Conservation (phyloP, 164 flowering plant genomes). For the Piper longum region DNA sequence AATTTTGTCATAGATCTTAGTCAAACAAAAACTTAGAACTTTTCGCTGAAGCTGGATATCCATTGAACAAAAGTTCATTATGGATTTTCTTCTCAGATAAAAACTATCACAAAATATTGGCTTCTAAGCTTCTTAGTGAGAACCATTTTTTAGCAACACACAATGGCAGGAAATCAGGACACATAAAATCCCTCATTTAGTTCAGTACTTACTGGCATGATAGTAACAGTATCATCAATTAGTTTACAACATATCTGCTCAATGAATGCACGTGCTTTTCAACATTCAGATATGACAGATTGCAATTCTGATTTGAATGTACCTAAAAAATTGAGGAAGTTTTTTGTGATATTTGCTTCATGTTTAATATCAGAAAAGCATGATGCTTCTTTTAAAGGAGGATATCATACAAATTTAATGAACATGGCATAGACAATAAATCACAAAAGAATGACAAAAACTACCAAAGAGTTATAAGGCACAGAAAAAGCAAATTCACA, state of each 20-base stretch:
- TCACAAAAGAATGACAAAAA: neutral
- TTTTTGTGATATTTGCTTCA: neutral
- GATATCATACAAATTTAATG: neutral
- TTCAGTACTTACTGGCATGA: conserved; percentile 43
- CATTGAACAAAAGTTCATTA: no score
- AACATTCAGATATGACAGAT: conserved; percentile 55
- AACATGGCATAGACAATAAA: neutral
- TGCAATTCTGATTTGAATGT: conserved; percentile 53
- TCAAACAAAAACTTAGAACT: no score
- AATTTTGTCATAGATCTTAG: no score
- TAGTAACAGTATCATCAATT: conserved; percentile 39
- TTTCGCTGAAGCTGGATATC: no score
- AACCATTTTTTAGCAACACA: neutral
- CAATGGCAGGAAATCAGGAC: no score
- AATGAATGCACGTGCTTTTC: conserved; percentile 48
- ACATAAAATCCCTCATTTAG: neutral
- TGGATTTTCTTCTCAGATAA: no score
- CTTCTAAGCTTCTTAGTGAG: neutral
- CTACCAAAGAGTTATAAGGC: no score
- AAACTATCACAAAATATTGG: no score
- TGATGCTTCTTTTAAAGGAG: neutral
- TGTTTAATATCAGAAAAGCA: neutral
- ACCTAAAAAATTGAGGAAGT: conserved; percentile 26
- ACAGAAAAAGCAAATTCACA: neutral
- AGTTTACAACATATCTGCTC: conserved; percentile 39